Conservation (phyloP, 1,284 basidiomycete species). For the Tilletia indica region DNA sequence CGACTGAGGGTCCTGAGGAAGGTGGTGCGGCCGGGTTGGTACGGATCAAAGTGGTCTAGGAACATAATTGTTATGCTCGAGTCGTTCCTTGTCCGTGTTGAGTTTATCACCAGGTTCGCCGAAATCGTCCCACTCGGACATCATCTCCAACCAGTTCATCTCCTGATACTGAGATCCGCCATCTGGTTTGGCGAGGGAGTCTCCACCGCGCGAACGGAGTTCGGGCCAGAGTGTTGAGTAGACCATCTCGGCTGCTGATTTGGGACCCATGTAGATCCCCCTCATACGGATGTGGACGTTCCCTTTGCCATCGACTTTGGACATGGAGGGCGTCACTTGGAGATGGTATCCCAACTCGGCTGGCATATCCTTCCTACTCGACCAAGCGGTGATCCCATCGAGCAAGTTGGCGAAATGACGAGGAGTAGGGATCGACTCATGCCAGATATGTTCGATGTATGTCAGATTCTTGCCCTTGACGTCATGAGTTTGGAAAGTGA, state of each 20-base stretch:
- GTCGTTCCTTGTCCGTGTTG: slow-evolving; percentile 38
- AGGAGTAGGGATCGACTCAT: slow-evolving; percentile 27
- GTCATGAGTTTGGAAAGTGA: slow-evolving; percentile 46
- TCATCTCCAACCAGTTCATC: slow-evolving; percentile 34
- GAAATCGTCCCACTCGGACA: slow-evolving; percentile 51
- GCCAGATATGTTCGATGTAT: slow-evolving; percentile 42
- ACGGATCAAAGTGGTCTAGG: slow-evolving; percentile 34
- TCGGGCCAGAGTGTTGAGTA: slow-evolving; percentile 21
- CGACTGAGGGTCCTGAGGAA: neutral
- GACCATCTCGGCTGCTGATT: slow-evolving; percentile 22
- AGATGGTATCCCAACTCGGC: slow-evolving; percentile 41
- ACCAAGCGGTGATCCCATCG: slow-evolving; percentile 35
- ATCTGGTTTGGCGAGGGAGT: slow-evolving; percentile 23
- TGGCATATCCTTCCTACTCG: slow-evolving; percentile 15
- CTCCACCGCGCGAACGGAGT: slow-evolving; percentile 28
- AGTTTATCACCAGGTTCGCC: slow-evolving; percentile 41
- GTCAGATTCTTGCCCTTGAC: slow-evolving; percentile 25
- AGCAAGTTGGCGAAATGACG: slow-evolving; percentile 26
- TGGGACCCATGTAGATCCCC: slow-evolving; percentile 34
- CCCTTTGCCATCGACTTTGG: slow-evolving; percentile 16
- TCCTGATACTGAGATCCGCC: slow-evolving; percentile 4
- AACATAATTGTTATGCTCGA: slow-evolving; percentile 46
- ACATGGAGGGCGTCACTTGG: slow-evolving; percentile 29
- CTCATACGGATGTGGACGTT: slow-evolving; percentile 30
- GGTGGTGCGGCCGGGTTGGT: slow-evolving; percentile 3